phyloP scores from a whole-genome alignment of 345 rosid genomes.

The Arabidopsis suecica region DNA sequence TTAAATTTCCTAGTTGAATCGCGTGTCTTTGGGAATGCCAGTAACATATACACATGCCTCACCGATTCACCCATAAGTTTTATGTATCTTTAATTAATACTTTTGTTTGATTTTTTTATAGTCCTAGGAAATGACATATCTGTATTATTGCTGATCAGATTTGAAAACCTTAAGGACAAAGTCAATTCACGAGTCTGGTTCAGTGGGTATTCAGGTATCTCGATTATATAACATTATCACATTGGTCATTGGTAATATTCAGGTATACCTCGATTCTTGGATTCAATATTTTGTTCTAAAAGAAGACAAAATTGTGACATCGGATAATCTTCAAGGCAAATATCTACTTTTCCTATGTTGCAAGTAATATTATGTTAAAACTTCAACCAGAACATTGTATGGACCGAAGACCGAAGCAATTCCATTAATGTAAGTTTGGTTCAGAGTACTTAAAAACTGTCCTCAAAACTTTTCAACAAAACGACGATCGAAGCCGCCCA shows the following conservation, averaged over 20 bases:
- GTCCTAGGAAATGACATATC: conserved; percentile 15
- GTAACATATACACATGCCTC: neutral
- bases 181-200: conserved; percentile 1
- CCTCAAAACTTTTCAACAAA: neutral
- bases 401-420: neutral
- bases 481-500: conserved; percentile 25
- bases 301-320: neutral
- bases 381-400: neutral
- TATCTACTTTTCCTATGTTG: neutral
- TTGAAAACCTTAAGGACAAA: neutral
- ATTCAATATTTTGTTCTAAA: neutral
- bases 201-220: conserved; percentile 6
- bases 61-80: conserved; percentile 33
- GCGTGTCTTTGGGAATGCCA: conserved; percentile 19
- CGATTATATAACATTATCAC: neutral
- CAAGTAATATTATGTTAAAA: no score
- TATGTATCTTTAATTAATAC: neutral
- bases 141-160: conserved; percentile 5
- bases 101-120: neutral
- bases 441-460: neutral
- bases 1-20: conserved; percentile 4
- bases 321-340: neutral
- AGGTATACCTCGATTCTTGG: neutral
- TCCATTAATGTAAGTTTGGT: conserved; percentile 1
- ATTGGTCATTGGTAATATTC: neutral